Evolutionary conservation across 768 basidiomycete genomes (phyloP).

Genomic region (Tricholoma terreum): DNA sequence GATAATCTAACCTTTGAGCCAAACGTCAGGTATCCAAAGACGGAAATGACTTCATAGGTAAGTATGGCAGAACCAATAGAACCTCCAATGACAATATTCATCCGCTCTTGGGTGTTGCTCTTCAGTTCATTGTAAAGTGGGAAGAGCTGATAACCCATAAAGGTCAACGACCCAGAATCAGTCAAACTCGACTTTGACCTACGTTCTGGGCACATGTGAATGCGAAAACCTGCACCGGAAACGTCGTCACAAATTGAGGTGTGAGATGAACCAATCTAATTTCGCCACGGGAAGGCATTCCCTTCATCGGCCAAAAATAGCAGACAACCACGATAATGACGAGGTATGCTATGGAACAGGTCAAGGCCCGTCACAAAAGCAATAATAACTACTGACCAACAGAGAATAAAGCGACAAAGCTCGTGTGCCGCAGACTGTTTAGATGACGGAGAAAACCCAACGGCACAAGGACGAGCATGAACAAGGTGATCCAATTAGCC

Average conservation of each 20-base stretch:
- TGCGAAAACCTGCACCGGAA: constrained; percentile 93
- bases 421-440: constrained; percentile 85
- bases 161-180: constrained; percentile 4
- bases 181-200: constrained; percentile 22
- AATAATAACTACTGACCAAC: constrained; percentile 56
- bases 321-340: constrained; percentile 76
- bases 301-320: constrained; percentile 73
- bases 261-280: constrained; percentile 72
- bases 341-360: constrained; percentile 59
- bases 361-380: neutral
- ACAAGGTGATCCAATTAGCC: constrained; percentile 76
- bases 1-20: constrained; percentile 63
- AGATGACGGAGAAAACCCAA: constrained; percentile 80
- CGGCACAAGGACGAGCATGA: constrained; percentile 76
- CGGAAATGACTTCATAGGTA: constrained; percentile 84
- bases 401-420: constrained; percentile 87
- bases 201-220: constrained; percentile 95
- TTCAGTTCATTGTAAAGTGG: constrained; percentile 91
- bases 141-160: constrained; percentile 59
- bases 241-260: constrained; percentile 74
- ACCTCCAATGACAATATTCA: constrained; percentile 84
- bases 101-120: constrained; percentile 72
- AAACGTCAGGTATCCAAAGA: constrained; percentile 92
- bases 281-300: constrained; percentile 61
- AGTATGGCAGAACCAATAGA: constrained; percentile 83